Evolutionary conservation across 805 yeast species (phyloP).

Genomic region (Candida tallmaniae): DNA sequence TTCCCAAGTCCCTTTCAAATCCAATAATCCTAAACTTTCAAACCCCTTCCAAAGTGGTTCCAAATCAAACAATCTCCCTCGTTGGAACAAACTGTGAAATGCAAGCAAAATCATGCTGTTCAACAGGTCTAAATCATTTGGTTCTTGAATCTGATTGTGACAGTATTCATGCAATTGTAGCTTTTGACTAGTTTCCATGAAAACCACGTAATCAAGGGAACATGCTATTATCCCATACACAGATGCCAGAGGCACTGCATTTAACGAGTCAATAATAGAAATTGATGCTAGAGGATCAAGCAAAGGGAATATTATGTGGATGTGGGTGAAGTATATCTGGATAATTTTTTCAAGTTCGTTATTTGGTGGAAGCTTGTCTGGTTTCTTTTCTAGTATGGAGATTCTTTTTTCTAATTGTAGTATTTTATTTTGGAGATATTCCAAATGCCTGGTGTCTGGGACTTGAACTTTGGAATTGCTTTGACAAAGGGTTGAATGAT

Average conservation of each 20-base stretch:
- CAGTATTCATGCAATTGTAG: background rate
- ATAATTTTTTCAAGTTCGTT: conserved; percentile 1
- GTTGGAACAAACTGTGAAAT: background rate
- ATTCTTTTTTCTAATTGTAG: too few relatives aligned
- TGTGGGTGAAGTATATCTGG: conserved; percentile 3
- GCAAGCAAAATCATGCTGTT: background rate
- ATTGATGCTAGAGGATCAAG: conserved; percentile 3
- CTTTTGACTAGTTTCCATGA: conserved; percentile 1
- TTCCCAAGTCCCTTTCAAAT: too few relatives aligned
- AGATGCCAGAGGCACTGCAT: conserved; percentile 3
- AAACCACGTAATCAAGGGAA: conserved; percentile 1
- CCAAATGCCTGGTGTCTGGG: too few relatives aligned
- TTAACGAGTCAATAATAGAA: conserved; percentile 1
- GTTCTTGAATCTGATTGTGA: conserved; percentile 3
- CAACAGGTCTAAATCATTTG: too few relatives aligned
- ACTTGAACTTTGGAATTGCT: too few relatives aligned
- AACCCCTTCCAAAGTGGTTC: too few relatives aligned
- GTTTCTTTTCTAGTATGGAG: too few relatives aligned
- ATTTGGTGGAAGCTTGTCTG: too few relatives aligned
- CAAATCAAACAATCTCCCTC: too few relatives aligned
- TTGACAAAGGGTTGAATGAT: too few relatives aligned
- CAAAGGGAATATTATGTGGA: conserved; percentile 4
- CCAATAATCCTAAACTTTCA: too few relatives aligned
- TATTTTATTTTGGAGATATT: too few relatives aligned
- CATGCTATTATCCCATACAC: conserved; percentile 4